Percentiles rank a stretch among this genome's conserved stretches.
Evolutionary conservation across 306 rosid species (phyloP).

Genomic region (Inga leiocalycina): DNA sequence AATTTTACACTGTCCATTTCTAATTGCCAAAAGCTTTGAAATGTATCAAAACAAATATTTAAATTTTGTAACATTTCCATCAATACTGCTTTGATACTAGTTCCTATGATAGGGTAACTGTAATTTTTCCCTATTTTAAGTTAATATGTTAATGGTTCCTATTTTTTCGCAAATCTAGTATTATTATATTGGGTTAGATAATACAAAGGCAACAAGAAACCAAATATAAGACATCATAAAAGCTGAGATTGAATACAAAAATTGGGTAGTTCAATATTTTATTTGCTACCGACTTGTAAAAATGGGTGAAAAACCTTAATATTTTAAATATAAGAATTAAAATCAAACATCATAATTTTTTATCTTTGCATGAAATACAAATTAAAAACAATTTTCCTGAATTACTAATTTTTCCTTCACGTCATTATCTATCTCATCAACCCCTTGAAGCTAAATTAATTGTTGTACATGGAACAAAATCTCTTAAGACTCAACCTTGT

Average conservation of each 20-base stretch:
- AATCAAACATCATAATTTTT: not conserved
- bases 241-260: not conserved
- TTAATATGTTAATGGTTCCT: not conserved
- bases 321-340: not conserved
- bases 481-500: not conserved
- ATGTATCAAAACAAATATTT: not conserved
- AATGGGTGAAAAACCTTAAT: not conserved
- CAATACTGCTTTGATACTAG: not conserved
- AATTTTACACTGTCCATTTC: not conserved
- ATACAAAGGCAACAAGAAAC: not conserved
- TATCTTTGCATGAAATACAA: not conserved
- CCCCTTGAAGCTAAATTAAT: not conserved
- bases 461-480: not conserved
- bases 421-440: not conserved
- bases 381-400: not conserved
- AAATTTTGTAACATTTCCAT: not conserved
- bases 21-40: not conserved
- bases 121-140: not conserved
- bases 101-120: not conserved
- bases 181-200: not conserved
- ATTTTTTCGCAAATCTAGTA: not conserved
- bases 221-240: not conserved
- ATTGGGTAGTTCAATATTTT: not conserved
- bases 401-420: too few species aligned
- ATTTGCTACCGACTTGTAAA: too few species aligned